Percentiles rank a stretch among this genome's conserved stretches.
These are phyloP conservation scores for Chlamydomonas applanata DNA, from an alignment of 139 green algal genomes.

Conservation along the genomic window DNA sequence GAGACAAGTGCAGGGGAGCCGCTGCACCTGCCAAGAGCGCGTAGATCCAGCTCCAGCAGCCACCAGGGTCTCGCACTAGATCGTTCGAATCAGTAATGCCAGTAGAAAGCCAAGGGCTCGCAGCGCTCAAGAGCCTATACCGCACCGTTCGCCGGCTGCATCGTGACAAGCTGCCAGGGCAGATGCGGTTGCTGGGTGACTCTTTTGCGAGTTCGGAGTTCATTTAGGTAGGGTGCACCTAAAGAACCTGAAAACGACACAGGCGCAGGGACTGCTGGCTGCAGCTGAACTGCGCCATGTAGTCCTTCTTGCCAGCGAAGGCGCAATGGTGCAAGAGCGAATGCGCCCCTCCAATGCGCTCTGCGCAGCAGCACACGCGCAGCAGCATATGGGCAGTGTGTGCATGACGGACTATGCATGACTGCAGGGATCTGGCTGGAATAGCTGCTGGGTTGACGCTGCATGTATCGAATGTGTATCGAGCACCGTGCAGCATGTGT, in stretches of 20 bases:
- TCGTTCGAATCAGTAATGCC: background rate
- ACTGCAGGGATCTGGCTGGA: no score
- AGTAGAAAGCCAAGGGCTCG: background rate
- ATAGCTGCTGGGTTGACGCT: no score
- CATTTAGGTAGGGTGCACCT: constrained; percentile 39
- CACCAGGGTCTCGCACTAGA: background rate
- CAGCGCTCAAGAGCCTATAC: constrained; percentile 43
- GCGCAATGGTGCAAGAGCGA: no score
- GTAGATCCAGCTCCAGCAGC: background rate
- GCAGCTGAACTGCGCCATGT: no score
- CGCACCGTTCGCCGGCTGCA: constrained; percentile 70
- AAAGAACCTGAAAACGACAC: constrained; percentile 49
- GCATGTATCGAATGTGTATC: no score
- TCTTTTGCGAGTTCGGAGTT: constrained; percentile 70
- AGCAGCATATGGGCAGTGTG: no score
- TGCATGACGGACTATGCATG: no score
- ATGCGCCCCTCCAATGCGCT: no score
- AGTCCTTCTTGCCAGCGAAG: no score
- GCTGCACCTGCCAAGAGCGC: background rate
- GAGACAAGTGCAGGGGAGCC: no score
- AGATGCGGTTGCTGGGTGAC: constrained; percentile 70
- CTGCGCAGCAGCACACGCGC: no score
- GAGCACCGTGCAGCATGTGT: no score
- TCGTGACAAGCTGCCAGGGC: constrained; percentile 53
- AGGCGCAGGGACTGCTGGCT: constrained; percentile 71